Percentiles rank a stretch among this genome's conserved stretches.
These are phyloP conservation scores for Populus tomentosa DNA, from an alignment of 441 rosid genomes.

Conservation along the genomic window DNA sequence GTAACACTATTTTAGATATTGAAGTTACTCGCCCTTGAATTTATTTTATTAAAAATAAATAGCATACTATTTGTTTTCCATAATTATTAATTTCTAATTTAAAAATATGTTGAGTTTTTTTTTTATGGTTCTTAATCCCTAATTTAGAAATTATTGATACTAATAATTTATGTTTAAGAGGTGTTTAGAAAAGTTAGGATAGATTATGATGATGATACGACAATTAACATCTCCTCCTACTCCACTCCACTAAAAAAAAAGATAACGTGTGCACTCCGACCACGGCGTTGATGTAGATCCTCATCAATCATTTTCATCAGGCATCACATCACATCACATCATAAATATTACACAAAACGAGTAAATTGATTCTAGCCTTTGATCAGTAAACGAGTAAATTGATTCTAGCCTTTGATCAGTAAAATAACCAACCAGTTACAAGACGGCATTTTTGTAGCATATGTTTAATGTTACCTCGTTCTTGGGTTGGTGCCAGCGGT, in stretches of 20 bases:
- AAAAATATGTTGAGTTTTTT: no score
- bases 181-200: not conserved
- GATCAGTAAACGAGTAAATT: not conserved
- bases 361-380: not conserved
- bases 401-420: not conserved
- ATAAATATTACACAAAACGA: not conserved
- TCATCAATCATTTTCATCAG: not conserved
- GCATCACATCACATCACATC: not conserved
- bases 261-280: not conserved
- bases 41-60: no score
- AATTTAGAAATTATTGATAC: not conserved
- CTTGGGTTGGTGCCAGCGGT: no score
- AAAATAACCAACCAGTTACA: no score
- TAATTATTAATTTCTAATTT: no score
- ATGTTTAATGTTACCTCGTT: no score
- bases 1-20: no score
- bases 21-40: no score
- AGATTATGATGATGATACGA: not conserved
- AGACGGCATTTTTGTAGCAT: no score
- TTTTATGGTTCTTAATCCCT: not conserved
- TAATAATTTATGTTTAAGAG: no score
- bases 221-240: not conserved
- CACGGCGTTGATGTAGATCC: not conserved
- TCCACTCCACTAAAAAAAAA: not conserved
- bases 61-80: no score